These are phyloP conservation scores for Aquilaria malaccensis DNA, from an alignment of 345 rosid species.

Conservation along the genomic window DNA sequence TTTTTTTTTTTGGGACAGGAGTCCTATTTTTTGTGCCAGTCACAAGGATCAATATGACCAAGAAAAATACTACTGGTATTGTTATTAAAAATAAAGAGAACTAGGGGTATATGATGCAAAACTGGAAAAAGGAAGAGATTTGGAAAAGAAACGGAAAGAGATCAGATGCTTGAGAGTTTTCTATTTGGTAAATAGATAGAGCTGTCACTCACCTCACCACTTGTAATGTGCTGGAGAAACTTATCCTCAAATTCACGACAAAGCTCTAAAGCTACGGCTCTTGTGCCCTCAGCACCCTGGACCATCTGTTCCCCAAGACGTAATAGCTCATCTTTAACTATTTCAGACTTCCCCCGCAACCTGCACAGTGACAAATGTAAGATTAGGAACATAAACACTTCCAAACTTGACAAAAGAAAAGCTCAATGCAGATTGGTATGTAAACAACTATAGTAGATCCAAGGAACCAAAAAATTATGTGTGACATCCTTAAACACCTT, in stretches of 20 bases:
- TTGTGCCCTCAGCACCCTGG: slow-evolving; percentile 81
- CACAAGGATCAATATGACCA: no score
- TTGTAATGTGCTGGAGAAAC: slow-evolving; percentile 75
- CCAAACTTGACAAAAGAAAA: no score
- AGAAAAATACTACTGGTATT: no score
- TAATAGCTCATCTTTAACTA: slow-evolving; percentile 76
- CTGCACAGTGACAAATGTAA: slow-evolving; percentile 28
- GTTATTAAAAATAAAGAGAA: no score
- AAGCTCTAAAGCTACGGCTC: slow-evolving; percentile 87
- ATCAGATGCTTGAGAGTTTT: no score
- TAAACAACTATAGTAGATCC: no score
- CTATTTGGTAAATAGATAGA: not conserved
- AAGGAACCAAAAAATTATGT: no score
- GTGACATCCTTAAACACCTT: no score
- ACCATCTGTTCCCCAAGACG: slow-evolving; percentile 91
- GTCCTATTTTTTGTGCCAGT: no score
- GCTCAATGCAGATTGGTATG: no score
- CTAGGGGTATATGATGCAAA: no score
- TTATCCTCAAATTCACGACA: slow-evolving; percentile 97
- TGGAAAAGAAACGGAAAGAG: not conserved
- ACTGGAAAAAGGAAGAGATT: not conserved
- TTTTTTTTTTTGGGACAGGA: no score
- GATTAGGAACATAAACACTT: not conserved
- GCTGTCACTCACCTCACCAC: slow-evolving; percentile 72
- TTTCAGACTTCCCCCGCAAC: slow-evolving; percentile 92